These are phyloP conservation scores for Leucosporidium yakuticum DNA, from an alignment of 768 basidiomycete genomes.

Conservation along the genomic window DNA sequence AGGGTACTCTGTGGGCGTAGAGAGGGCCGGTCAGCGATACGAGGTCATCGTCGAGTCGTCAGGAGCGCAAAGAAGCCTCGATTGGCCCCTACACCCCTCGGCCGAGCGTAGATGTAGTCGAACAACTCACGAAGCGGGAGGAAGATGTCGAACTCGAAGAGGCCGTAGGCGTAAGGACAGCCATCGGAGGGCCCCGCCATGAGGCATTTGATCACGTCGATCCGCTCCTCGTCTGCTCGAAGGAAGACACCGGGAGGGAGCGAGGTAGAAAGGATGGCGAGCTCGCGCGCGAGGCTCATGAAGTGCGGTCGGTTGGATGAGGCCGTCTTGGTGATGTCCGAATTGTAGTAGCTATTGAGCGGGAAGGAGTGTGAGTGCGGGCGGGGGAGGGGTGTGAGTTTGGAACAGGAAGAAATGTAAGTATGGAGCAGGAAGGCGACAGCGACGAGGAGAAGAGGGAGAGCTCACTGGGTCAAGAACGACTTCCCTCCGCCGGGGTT, in stretches of 20 bases:
- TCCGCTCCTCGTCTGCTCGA: conserved; percentile 55
- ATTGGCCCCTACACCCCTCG: too few species aligned
- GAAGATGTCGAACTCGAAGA: conserved; percentile 54
- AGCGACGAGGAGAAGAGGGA: not conserved
- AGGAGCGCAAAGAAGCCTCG: too few species aligned
- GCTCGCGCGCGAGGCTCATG: conserved; percentile 54
- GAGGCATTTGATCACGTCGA: conserved; percentile 53
- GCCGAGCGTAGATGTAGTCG: not conserved
- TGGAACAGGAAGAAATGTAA: too few species aligned
- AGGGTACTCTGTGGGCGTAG: conserved; percentile 46
- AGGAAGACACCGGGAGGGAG: conserved; percentile 58
- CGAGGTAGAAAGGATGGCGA: conserved; percentile 55
- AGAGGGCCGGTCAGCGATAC: too few species aligned
- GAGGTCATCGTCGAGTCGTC: too few species aligned
- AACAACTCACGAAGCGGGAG: conserved; percentile 45
- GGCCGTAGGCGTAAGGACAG: conserved; percentile 62
- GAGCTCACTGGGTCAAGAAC: conserved; percentile 5
- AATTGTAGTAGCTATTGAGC: conserved; percentile 42
- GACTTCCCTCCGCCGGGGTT: not conserved
- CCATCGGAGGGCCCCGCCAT: conserved; percentile 62
- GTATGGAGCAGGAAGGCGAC: too few species aligned
- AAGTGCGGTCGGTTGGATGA: conserved; percentile 49
- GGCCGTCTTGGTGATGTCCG: conserved; percentile 43
- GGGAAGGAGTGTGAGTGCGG: not conserved
- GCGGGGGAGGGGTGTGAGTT: too few species aligned